Evolutionary conservation across 2,329 filamentous ascomycete species (phyloP), one percentile per base, ranked within the genome.

Genomic region (Xylaria sp.): DNA sequence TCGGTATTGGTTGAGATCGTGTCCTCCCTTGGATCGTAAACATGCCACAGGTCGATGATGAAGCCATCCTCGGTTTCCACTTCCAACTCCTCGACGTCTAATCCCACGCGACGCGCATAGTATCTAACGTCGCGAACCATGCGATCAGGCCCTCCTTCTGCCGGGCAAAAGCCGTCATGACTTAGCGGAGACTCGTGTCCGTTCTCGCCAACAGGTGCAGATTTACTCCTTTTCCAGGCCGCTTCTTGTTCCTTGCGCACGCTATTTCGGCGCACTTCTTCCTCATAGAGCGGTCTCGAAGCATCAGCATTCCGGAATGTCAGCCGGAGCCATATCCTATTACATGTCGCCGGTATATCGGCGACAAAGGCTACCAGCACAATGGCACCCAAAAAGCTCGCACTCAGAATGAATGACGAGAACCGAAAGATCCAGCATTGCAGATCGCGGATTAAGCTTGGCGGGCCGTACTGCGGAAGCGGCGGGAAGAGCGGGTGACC

Each of bases 1-100:
- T 85, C 76, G 1, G 78, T 73, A 1, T 78, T 71, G 0, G 77
- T 69, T 3, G 81, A 73, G 1, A 80, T 79, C 0, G 76, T 78
- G 69, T 91, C 88, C 61, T 93, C 88, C 53, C 81, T 83, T 0
- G 93, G 93, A 64, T 96, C 88, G 72, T 90, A 96, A 30, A 97
- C 80, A 72, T 97, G 93, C 87, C 90, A 96, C 1, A 97, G 79
- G 19, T 89, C 85, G 63, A 97, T 89, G 51, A 97, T 84, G 71
- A 96, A 97, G 0, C 92, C 92, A 69, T 97, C 93, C 72, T 97
- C 92, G 0, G 93, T 97, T 73, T 96, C 88, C 0, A 97, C 92
- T 54, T 90, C 80, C 68, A 91, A 90, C 8, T 83, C 83, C 70
- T 97, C 92, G 23, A 91, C 84, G 62, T 97, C 91, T 0, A 97